These are phyloP conservation scores for Emericellopsis terricola DNA, from an alignment of 495 filamentous ascomycete species.

Conservation along the genomic window DNA sequence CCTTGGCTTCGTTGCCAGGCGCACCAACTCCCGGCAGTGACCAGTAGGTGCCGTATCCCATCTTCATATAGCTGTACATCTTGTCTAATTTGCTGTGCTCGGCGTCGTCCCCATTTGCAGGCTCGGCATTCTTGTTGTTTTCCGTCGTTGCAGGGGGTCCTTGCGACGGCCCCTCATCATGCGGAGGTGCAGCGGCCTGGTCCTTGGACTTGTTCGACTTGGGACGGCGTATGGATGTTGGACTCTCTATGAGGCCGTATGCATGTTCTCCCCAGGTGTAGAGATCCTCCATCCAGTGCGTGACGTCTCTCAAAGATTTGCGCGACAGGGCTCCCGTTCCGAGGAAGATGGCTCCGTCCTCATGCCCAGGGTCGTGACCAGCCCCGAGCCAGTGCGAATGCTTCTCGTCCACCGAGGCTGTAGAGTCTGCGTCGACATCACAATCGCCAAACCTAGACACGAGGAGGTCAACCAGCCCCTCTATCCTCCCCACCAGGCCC, in stretches of 20 bases:
- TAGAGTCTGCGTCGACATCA: slow-evolving; percentile 4
- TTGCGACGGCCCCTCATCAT: neutral
- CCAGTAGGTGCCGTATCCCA: slow-evolving; percentile 40
- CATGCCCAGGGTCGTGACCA: slow-evolving; percentile 39
- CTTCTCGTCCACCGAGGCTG: slow-evolving; percentile 6
- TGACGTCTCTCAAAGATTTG: slow-evolving; percentile 43
- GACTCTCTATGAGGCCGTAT: slow-evolving; percentile 66
- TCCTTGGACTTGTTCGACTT: neutral
- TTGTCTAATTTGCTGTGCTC: slow-evolving; percentile 19
- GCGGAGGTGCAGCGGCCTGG: neutral
- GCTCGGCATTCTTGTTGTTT: too few relatives aligned
- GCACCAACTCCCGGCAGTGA: slow-evolving; percentile 9
- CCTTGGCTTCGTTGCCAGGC: slow-evolving; percentile 7
- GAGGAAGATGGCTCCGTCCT: slow-evolving; percentile 72
- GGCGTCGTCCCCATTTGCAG: neutral
- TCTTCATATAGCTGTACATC: slow-evolving; percentile 30
- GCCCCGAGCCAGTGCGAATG: slow-evolving; percentile 43
- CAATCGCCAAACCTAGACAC: slow-evolving; percentile 68
- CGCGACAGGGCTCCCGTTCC: slow-evolving; percentile 52
- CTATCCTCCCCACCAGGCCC: slow-evolving; percentile 49
- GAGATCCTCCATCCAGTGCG: slow-evolving; percentile 70
- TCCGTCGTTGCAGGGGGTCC: neutral
- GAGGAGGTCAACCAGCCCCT: slow-evolving; percentile 64
- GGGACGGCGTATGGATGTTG: slow-evolving; percentile 30
- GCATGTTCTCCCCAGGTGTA: slow-evolving; percentile 59